Evolutionary conservation across 331 rosid genomes (phyloP).

Genomic region (Acacia concinna): DNA sequence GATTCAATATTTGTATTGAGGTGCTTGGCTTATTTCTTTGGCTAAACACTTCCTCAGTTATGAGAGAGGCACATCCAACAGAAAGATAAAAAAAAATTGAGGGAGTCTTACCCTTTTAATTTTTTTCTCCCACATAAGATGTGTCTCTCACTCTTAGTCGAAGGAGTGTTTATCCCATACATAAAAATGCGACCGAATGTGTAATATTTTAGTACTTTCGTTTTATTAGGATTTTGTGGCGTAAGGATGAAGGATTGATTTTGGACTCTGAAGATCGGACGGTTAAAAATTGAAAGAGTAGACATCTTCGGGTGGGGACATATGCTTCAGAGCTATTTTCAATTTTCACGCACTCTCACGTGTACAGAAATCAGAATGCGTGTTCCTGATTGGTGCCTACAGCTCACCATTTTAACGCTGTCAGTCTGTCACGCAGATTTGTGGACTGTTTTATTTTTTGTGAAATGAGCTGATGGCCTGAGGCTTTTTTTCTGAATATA

Average conservation of each 20-base stretch:
- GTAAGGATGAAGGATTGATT: background rate
- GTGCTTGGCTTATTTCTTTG: no score
- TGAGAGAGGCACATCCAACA: no score
- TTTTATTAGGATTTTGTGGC: background rate
- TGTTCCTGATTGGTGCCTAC: background rate
- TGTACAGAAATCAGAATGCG: constrained; percentile 31
- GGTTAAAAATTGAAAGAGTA: constrained; percentile 6
- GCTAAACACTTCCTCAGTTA: no score
- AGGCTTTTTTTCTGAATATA: background rate
- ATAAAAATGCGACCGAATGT: no score
- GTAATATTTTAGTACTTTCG: no score
- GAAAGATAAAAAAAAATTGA: no score
- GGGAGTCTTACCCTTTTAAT: no score
- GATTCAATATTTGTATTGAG: no score
- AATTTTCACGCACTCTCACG: constrained; percentile 39
- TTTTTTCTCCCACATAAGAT: no score
- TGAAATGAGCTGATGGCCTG: background rate
- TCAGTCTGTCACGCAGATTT: background rate
- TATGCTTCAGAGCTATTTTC: background rate
- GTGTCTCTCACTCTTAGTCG: no score
- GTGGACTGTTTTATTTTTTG: background rate
- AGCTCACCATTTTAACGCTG: background rate
- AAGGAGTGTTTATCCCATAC: no score
- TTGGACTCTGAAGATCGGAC: background rate
- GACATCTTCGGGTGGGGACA: constrained; percentile 1